phyloP scores from a whole-genome alignment of 1,139 yeast genomes.

The Protomyces inundatus region DNA sequence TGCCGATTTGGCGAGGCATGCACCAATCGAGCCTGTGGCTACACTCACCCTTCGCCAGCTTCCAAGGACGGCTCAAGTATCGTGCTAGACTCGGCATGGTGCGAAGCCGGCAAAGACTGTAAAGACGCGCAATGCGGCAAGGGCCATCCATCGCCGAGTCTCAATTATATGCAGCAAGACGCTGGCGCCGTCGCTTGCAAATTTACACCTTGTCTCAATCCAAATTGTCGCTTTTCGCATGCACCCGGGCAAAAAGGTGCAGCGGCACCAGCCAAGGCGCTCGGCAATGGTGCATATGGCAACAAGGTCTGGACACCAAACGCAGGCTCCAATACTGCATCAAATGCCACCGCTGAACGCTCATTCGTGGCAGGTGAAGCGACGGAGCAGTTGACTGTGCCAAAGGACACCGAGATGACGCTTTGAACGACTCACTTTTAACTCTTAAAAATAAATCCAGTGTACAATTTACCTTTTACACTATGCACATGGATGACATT shows the following conservation, averaged over 20 bases:
- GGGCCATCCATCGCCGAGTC: slow-evolving; percentile 21
- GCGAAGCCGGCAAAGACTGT: slow-evolving; percentile 13
- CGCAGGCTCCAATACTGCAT: not conserved
- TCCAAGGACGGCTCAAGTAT: slow-evolving; percentile 21
- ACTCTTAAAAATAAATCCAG: not conserved
- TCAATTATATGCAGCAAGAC: slow-evolving; percentile 8
- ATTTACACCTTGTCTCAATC: slow-evolving; percentile 18
- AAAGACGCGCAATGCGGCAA: slow-evolving; percentile 13
- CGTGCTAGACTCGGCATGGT: slow-evolving; percentile 14
- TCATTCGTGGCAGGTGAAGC: slow-evolving; percentile 18
- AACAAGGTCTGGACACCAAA: slow-evolving; percentile 23
- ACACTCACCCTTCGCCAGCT: slow-evolving; percentile 21
- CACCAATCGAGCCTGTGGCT: slow-evolving; percentile 19
- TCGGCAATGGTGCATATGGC: slow-evolving; percentile 7
- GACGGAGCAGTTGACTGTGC: slow-evolving; percentile 5
- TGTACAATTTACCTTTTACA: not conserved
- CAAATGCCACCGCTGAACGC: slow-evolving; percentile 11
- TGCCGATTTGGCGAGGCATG: slow-evolving; percentile 20
- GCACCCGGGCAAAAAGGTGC: slow-evolving; percentile 13
- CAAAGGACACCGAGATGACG: slow-evolving; percentile 19
- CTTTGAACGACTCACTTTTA: not conserved
- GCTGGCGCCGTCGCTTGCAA: slow-evolving; percentile 6
- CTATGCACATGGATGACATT: not conserved
- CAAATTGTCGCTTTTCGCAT: slow-evolving; percentile 19
- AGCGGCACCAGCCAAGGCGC: not conserved